Conservation (phyloP, 768 basidiomycete genomes). For the Suillus subalutaceus region DNA sequence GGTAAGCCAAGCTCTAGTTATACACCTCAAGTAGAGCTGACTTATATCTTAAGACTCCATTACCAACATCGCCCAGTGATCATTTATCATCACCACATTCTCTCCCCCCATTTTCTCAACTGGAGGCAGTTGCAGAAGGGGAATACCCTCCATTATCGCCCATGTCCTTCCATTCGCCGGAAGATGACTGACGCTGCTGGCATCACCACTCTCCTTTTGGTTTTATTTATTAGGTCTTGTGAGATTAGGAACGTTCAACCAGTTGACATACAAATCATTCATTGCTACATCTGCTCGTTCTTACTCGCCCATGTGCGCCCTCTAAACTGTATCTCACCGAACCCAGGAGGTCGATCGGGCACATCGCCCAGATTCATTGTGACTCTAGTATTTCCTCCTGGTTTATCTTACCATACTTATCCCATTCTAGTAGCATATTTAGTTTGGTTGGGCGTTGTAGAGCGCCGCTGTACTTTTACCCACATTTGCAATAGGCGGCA, state of each 20-base stretch:
- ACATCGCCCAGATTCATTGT: slow-evolving; percentile 13
- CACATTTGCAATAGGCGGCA: slow-evolving; percentile 28
- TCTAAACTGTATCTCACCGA: slow-evolving; percentile 24
- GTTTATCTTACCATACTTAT: slow-evolving; percentile 34
- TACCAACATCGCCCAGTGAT: slow-evolving; percentile 47
- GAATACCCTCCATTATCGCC: slow-evolving; percentile 75
- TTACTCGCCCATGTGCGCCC: slow-evolving; percentile 32
- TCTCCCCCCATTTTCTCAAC: slow-evolving; percentile 77
- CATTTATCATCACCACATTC: slow-evolving; percentile 45
- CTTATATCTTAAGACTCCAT: slow-evolving; percentile 48
- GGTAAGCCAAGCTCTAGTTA: slow-evolving; percentile 51
- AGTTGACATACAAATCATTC: slow-evolving; percentile 22
- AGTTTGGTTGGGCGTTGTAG: slow-evolving; percentile 32
- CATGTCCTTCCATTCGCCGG: slow-evolving; percentile 67
- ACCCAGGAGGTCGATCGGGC: slow-evolving; percentile 12
- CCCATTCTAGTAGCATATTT: slow-evolving; percentile 37
- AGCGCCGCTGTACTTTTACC: slow-evolving; percentile 35
- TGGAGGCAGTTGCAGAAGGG: slow-evolving; percentile 83
- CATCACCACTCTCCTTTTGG: slow-evolving; percentile 22
- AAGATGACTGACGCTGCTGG: slow-evolving; percentile 37
- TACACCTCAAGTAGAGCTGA: slow-evolving; percentile 13
- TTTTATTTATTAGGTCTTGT: slow-evolving; percentile 25
- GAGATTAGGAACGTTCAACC: slow-evolving; percentile 25
- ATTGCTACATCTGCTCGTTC: slow-evolving; percentile 30
- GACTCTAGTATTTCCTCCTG: slow-evolving; percentile 23